A percentile compares a stretch with the other conserved stretches of the same genome.
phyloP scores from a whole-genome alignment of 257 asterid genomes.

The Solanum medicagineum region DNA sequence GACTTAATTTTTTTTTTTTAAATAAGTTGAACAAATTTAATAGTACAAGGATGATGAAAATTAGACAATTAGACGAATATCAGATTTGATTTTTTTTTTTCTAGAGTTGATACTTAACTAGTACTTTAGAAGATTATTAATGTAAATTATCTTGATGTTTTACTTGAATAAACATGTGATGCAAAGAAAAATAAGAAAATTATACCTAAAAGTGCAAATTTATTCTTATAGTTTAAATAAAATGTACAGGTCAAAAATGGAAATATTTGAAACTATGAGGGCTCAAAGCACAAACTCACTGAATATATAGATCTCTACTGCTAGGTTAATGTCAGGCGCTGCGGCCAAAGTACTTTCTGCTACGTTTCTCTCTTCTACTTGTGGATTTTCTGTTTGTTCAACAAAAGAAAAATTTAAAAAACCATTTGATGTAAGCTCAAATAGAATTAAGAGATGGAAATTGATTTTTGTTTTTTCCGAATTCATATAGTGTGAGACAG shows the following conservation, averaged over 20 bases:
- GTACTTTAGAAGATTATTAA: neutral
- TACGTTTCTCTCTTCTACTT: too few species aligned
- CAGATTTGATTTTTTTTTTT: too few species aligned
- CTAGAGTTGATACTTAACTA: neutral
- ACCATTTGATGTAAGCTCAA: neutral
- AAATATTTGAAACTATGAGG: neutral
- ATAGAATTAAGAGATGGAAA: neutral
- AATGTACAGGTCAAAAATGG: neutral
- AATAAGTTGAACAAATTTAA: too few species aligned
- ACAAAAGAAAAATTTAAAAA: neutral
- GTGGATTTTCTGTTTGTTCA: neutral
- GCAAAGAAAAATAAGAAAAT: neutral
- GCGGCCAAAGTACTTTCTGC: too few species aligned
- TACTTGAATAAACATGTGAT: neutral
- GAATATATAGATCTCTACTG: neutral
- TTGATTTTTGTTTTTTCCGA: neutral
- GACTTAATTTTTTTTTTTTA: too few species aligned
- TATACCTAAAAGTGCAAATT: neutral
- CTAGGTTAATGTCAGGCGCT: neutral
- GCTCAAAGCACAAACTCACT: neutral
- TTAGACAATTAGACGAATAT: too few species aligned
- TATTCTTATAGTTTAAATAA: neutral
- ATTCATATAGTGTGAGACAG: neutral
- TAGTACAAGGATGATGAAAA: too few species aligned
- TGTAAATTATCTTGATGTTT: neutral